These are phyloP conservation scores for Colletotrichum cereale DNA, from an alignment of 2,329 filamentous ascomycete genomes.

Conservation along the genomic window DNA sequence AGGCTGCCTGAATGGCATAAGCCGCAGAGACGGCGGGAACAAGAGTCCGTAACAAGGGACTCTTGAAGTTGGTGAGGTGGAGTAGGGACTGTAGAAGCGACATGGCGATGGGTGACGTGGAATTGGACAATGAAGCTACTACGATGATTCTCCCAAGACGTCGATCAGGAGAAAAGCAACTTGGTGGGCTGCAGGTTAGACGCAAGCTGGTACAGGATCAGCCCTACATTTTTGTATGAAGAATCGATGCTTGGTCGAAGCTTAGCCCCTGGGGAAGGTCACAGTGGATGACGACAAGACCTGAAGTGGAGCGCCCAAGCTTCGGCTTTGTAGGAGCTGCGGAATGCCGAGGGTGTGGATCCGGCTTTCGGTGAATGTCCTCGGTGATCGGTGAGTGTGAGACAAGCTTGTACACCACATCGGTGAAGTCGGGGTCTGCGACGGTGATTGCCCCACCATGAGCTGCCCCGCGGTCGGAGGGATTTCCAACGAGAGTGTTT, in stretches of 20 bases:
- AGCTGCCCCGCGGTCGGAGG: conserved; percentile 35
- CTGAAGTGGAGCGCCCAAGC: conserved; percentile 20
- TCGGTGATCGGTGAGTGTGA: background rate
- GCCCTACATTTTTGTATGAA: background rate
- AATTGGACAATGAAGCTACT: too few relatives aligned
- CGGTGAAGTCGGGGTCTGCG: background rate
- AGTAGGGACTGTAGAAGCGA: conserved; percentile 62
- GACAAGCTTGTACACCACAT: background rate
- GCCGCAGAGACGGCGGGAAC: conserved; percentile 73
- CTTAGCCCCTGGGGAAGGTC: background rate
- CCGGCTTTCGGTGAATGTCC: background rate
- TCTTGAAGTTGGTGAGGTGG: conserved; percentile 70
- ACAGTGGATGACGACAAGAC: conserved; percentile 36
- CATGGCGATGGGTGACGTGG: conserved; percentile 43
- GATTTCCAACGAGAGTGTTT: conserved; percentile 3
- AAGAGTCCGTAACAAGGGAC: conserved; percentile 71
- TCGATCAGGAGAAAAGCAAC: background rate
- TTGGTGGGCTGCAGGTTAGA: background rate
- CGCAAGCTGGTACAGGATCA: background rate
- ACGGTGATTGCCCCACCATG: conserved; percentile 15
- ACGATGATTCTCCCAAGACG: background rate
- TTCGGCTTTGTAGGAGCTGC: conserved; percentile 12
- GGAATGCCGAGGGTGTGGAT: conserved; percentile 11
- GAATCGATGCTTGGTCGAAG: background rate
- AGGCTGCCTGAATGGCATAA: conserved; percentile 72